These are phyloP conservation scores for Lichina pygmaea DNA, from an alignment of 495 filamentous ascomycete species.

Conservation along the genomic window DNA sequence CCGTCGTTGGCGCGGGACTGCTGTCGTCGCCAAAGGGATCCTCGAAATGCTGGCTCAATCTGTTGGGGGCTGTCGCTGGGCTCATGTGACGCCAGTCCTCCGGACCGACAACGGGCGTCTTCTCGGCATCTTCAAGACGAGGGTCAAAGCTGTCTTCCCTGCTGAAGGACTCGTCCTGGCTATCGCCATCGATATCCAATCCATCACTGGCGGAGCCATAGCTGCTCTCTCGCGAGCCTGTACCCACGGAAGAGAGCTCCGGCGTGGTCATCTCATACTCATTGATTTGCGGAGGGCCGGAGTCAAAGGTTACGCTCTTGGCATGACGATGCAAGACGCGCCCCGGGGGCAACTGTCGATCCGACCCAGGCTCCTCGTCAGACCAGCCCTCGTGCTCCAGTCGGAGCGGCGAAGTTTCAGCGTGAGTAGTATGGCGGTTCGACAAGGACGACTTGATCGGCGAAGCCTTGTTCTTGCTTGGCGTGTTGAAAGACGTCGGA, in stretches of 20 bases:
- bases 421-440: neutral
- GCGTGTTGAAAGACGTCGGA: constrained; percentile 12
- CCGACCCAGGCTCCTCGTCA: constrained; percentile 25
- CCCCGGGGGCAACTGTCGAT: constrained; percentile 25
- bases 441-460: constrained; percentile 70
- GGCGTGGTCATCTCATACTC: constrained; percentile 97
- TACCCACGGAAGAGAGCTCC: constrained; percentile 68
- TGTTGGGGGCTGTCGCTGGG: constrained; percentile 24
- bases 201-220: constrained; percentile 57
- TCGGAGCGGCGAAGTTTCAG: constrained; percentile 23
- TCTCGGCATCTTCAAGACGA: constrained; percentile 79
- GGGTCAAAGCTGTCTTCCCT: constrained; percentile 83
- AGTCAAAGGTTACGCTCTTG: constrained; percentile 92
- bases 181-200: constrained; percentile 25
- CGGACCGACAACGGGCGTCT: constrained; percentile 86
- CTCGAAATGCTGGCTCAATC: constrained; percentile 25
- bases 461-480: constrained; percentile 46
- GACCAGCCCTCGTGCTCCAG: constrained; percentile 50
- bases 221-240: constrained; percentile 68
- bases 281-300: constrained; percentile 74
- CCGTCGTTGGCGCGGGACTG: constrained; percentile 29
- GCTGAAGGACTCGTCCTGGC: constrained; percentile 37
- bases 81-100: constrained; percentile 82
- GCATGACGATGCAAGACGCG: constrained; percentile 47
- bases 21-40: constrained; percentile 39